Conservation (phyloP, 1,139 yeast genomes). For the Pichia norvegensis region DNA sequence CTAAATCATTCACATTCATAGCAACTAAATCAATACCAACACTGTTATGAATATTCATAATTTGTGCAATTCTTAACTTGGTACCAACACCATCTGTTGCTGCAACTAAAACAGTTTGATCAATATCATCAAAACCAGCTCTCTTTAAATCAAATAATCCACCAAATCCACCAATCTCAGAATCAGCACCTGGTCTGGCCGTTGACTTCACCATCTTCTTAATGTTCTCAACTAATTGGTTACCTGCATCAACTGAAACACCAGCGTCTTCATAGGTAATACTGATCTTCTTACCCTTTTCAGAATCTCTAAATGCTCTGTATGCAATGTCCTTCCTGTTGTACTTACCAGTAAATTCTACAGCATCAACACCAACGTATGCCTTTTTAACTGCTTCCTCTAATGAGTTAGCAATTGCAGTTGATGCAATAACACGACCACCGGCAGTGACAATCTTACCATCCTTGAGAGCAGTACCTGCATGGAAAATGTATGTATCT, state of each 20-base stretch:
- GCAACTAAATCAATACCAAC: constrained; percentile 98
- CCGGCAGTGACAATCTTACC: constrained; percentile 77
- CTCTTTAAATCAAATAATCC: constrained; percentile 86
- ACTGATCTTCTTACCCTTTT: constrained; percentile 27
- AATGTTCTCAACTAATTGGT: constrained; percentile 79
- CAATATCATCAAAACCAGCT: constrained; percentile 70
- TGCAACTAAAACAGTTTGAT: constrained; percentile 78
- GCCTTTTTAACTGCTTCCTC: constrained; percentile 80
- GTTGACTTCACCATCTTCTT: constrained; percentile 92
- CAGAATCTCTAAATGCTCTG: constrained; percentile 63
- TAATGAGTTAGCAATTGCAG: constrained; percentile 73
- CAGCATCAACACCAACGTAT: constrained; percentile 73
- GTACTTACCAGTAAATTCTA: constrained; percentile 67
- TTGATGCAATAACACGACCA: constrained; percentile 94
- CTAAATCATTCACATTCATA: constrained; percentile 95
- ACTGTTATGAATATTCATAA: constrained; percentile 80
- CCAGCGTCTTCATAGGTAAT: constrained; percentile 92
- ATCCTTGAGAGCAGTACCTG: constrained; percentile 60
- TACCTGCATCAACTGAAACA: constrained; percentile 95
- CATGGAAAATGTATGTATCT: constrained; percentile 78
- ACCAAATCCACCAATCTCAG: constrained; percentile 98
- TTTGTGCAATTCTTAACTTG: constrained; percentile 89
- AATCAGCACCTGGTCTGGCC: constrained; percentile 91
- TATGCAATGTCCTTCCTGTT: constrained; percentile 93
- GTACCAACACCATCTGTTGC: constrained; percentile 99